These are phyloP conservation scores for Sextonia rubra DNA, from an alignment of 164 flowering plant genomes.

Conservation along the genomic window DNA sequence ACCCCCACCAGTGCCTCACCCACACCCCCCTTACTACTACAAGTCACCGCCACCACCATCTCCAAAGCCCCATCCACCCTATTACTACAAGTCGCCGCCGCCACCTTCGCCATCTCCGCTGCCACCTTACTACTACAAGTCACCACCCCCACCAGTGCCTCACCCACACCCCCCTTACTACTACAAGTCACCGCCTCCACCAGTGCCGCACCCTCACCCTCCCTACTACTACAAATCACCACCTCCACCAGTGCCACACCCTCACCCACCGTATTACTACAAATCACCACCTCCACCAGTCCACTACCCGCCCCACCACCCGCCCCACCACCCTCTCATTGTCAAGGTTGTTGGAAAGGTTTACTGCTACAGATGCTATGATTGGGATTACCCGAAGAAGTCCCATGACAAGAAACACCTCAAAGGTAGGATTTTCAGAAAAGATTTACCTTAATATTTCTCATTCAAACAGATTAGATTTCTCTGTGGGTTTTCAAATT, in stretches of 20 bases:
- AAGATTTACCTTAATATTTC: slow-evolving; percentile 14
- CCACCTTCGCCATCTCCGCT: slow-evolving; percentile 1
- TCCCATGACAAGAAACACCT: slow-evolving; percentile 75
- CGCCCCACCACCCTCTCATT: slow-evolving; percentile 23
- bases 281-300: slow-evolving; percentile 11
- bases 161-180: neutral
- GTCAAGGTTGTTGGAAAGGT: slow-evolving; percentile 71
- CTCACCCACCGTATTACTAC: slow-evolving; percentile 11
- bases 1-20: slow-evolving; percentile 22
- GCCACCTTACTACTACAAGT: slow-evolving; percentile 11
- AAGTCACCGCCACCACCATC: slow-evolving; percentile 9
- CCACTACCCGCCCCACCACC: slow-evolving; percentile 17
- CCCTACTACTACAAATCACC: slow-evolving; percentile 13
- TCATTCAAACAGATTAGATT: too few species aligned
- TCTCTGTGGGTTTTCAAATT: too few species aligned
- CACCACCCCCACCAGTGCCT: neutral
- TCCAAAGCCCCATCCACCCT: neutral
- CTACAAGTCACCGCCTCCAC: slow-evolving; percentile 8
- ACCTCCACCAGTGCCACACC: slow-evolving; percentile 8
- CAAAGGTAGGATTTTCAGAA: slow-evolving; percentile 39
- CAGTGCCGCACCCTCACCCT: neutral
- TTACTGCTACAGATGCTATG: slow-evolving; percentile 73
- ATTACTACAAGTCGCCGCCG: slow-evolving; percentile 11
- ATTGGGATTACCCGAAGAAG: slow-evolving; percentile 50
- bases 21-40: slow-evolving; percentile 8